A percentile compares a stretch with the other conserved stretches of the same genome.
phyloP scores from a whole-genome alignment of 257 asterid species.

The Solanum pinnatisectum region DNA sequence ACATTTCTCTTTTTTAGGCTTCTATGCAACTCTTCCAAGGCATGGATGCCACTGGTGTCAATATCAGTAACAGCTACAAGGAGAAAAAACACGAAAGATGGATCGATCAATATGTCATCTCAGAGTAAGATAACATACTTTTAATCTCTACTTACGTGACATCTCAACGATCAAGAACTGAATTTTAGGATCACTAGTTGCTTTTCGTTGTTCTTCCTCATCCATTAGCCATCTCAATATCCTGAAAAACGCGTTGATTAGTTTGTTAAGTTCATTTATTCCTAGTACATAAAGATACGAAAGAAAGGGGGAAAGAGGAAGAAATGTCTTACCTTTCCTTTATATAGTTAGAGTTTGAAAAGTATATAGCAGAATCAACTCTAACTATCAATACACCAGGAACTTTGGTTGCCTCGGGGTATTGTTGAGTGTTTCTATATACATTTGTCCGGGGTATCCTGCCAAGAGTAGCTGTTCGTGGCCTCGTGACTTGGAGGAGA shows the following conservation, averaged over 20 bases:
- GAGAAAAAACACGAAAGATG: neutral
- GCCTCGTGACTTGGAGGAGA: constrained; percentile 87
- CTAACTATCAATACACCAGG: constrained; percentile 68
- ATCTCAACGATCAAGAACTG: constrained; percentile 39
- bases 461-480: constrained; percentile 81
- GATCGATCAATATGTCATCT: neutral
- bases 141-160: constrained; percentile 35
- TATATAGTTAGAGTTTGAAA: constrained; percentile 84
- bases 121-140: neutral
- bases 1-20: constrained; percentile 63
- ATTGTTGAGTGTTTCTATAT: constrained; percentile 69
- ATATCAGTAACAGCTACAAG: constrained; percentile 72
- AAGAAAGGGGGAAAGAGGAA: neutral
- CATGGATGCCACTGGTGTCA: constrained; percentile 92
- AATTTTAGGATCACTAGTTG: constrained; percentile 27
- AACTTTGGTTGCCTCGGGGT: constrained; percentile 71
- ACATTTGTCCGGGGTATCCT: constrained; percentile 68
- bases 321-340: constrained; percentile 47
- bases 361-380: constrained; percentile 93
- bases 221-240: constrained; percentile 67
- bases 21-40: constrained; percentile 61
- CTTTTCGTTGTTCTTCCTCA: constrained; percentile 48
- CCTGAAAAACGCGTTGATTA: constrained; percentile 21
- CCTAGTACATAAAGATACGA: neutral
- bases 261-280: neutral